These are phyloP conservation scores for Evansstolkia leycettana DNA, from an alignment of 495 filamentous ascomycete genomes.

Conservation along the genomic window DNA sequence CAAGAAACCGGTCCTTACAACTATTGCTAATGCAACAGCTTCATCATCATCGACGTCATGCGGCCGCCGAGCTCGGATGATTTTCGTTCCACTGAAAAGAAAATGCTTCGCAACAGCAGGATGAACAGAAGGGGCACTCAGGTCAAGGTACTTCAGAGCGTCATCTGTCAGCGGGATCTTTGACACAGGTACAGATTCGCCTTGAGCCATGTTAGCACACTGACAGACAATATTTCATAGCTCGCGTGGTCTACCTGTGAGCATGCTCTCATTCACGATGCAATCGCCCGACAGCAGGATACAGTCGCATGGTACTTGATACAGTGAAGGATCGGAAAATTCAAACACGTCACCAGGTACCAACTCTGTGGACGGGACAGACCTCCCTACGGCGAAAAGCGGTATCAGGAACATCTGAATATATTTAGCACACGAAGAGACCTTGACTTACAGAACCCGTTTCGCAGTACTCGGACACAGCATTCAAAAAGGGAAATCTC, in stretches of 20 bases:
- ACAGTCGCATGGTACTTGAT: slow-evolving; percentile 90
- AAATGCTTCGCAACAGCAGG: slow-evolving; percentile 77
- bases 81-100: slow-evolving; percentile 89
- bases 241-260: slow-evolving; percentile 51
- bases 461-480: slow-evolving; percentile 82
- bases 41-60: slow-evolving; percentile 79
- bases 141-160: slow-evolving; percentile 57
- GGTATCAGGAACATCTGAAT: not conserved
- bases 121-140: slow-evolving; percentile 65
- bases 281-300: slow-evolving; percentile 87
- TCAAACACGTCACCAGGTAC: slow-evolving; percentile 97
- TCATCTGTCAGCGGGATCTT: slow-evolving; percentile 82
- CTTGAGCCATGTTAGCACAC: slow-evolving; percentile 28
- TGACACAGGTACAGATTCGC: slow-evolving; percentile 93
- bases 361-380: slow-evolving; percentile 73
- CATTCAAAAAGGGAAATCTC: slow-evolving; percentile 94
- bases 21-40: slow-evolving; percentile 82
- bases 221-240: not conserved
- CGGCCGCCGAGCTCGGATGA: slow-evolving; percentile 79
- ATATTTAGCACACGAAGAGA: not conserved
- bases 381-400: slow-evolving; percentile 51
- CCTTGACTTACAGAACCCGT: slow-evolving; percentile 71
- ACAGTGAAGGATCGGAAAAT: slow-evolving; percentile 86
- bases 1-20: slow-evolving; percentile 88
- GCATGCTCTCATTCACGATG: slow-evolving; percentile 99